Evolutionary conservation across 805 yeast genomes (phyloP).

Genomic region (Yarrowia porcina): DNA sequence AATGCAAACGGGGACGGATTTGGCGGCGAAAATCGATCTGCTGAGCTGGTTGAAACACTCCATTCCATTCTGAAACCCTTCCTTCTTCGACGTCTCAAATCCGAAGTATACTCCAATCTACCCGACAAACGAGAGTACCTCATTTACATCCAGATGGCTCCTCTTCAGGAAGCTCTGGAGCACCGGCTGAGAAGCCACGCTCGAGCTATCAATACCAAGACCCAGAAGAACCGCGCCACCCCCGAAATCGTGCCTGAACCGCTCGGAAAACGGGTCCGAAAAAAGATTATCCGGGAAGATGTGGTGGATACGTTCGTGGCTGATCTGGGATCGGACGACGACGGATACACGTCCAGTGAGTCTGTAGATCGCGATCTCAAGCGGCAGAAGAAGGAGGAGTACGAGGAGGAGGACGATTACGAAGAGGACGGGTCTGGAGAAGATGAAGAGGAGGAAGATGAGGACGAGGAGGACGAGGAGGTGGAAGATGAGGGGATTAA

Average conservation of each 20-base stretch:
- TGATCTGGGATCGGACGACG: conserved; percentile 1
- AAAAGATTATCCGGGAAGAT: not conserved
- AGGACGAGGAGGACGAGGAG: not conserved
- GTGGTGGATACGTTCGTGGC: conserved; percentile 11
- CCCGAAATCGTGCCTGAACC: conserved; percentile 3
- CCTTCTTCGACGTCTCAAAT: conserved; percentile 74
- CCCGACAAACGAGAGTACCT: conserved; percentile 91
- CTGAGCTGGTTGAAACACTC: conserved; percentile 64
- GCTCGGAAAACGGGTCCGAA: not conserved
- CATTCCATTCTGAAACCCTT: conserved; percentile 91
- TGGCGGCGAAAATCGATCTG: conserved; percentile 38
- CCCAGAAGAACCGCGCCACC: not conserved
- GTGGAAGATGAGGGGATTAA: not conserved
- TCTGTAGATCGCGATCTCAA: not conserved
- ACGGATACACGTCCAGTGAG: not conserved
- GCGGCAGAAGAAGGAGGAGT: not conserved
- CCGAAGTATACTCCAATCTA: conserved; percentile 60
- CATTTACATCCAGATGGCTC: conserved; percentile 65
- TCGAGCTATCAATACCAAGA: not conserved
- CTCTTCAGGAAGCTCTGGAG: conserved; percentile 63
- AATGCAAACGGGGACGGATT: conserved; percentile 46
- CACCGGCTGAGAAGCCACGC: conserved; percentile 29
- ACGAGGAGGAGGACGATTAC: not conserved
- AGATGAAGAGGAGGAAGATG: not conserved
- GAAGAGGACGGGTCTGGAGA: not conserved